Evolutionary conservation across 495 filamentous ascomycete species (phyloP), one percentile per base, ranked within the genome.

Genomic region (Hyaloscypha variabilis): DNA sequence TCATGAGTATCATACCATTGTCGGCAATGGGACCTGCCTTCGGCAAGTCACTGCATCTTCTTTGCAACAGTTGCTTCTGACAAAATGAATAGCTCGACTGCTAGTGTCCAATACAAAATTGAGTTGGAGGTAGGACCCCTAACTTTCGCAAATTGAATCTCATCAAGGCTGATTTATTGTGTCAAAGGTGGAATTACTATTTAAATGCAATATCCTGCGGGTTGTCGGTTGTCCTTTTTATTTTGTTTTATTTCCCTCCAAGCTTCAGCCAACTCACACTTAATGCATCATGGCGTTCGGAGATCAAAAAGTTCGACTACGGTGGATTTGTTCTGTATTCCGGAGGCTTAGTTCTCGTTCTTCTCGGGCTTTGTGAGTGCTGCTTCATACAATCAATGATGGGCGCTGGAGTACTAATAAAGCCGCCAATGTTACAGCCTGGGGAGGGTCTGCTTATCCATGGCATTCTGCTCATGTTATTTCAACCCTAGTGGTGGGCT

Each of bases 401-500:
- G 73, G 31, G 31, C 72, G 21, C 21, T 56, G 21, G 53, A 56
- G 21, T 36, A 70, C 69, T 55, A 63, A 51, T 29, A 2, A 56
- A 56, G 26, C 14, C 25, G 53, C 11, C 8, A 62, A 4, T 72
- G 26, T 23, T 42, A 50, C 46, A 62, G 60, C 73, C 19, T 82
- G 81, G 81, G 81, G 79, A 21, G 80, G 79, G 2, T 68, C 60
- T 1, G 64, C 69, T 0, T 81, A 82, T 68, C 68, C 78, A 0
- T 82, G 80, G 81, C 67, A 70, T 55, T 77, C 73, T 30, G 74
- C 70, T 10, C 72, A 79, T 58, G 77, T 80, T 26, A 71, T 83
- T 29, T 71, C 69, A 25, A 63, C 70, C 21, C 69, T 82, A 29
- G 72, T 81, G n/a, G 65, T 80, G 39, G 80, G 80, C 17, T 71